Base-by-base conservation (phyloP, 2,329 filamentous ascomycete species). In the Alternaria triticimaculans region DNA sequence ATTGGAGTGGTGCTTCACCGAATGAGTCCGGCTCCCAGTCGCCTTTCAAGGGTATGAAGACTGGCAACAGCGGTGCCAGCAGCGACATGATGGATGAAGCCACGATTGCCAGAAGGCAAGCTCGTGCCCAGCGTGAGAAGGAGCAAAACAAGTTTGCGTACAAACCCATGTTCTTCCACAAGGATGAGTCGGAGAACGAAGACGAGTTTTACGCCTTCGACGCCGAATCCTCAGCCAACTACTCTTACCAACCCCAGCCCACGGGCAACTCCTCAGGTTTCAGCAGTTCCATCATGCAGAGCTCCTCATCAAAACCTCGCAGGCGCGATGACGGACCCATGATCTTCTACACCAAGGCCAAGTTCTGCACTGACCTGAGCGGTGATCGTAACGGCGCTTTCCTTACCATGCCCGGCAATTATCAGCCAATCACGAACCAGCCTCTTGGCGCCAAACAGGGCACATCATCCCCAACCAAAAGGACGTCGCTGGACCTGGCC, bases 331-430 rank as follows among this genome's bases (percentile, higher is more conserved):
- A 92, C 62, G 93, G 92, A 9, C 89, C 91, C 1, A 91, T 96
- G 68, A 93, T 95, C 18, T 96, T 94, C 74, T 96, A 95, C 76
- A 92, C 87, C 64, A 92, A 91, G 25, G 90, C 91, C 2, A 88
- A 87, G 0, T 97, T 96, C 76, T 96, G 89, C 76, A 94, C 90
- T 1, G 93, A 97, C 76, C 80, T 96, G 4, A 92, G 90, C 15
- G 90, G 90, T 2, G 90, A 94, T 70, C 82, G 70, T 21, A 60
- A 65, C 9, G 72, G 71, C 6, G 64, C 67, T 2, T 71, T 67
- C 6, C 58, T 61, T 18, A 65, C 68, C 9, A 65, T 68, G 26
- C 64, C 72, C 3, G 64, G 69, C 12, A 64, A 69, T 2, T 82
- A 81, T 65, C 69, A 77, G 21, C 65, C 69, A 14, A 63, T 80